Evolutionary conservation across 768 basidiomycete species (phyloP), one percentile per base, ranked within the genome.

Genomic region (Lentinus tigrinus): DNA sequence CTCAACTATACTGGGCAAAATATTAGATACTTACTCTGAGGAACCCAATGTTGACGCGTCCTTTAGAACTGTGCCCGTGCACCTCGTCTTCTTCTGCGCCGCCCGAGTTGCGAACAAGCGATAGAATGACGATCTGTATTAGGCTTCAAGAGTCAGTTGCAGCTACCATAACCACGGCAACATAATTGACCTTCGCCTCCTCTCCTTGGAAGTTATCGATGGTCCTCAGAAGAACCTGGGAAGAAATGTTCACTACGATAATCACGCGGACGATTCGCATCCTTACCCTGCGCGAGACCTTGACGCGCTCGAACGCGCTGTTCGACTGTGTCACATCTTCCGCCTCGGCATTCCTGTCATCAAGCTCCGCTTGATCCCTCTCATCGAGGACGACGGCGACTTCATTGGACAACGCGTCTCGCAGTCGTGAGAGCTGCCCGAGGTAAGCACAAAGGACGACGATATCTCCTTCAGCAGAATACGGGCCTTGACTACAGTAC

Each of bases 171-270:
- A n/a, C 46, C 66, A 17, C 62, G 17, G 13, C 40, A 8, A 42
- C n/a, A 21, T n/a, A n/a, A 42, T 21, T 16, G 13, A 81, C 83
- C 66, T 78, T 81, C 3, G 81, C 85, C 73, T 89, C 88, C 56
- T 87, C 83, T 5, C 88, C 90, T 68, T 92, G 90, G 65, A 82
- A 92, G 52, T 86, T 89, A 60, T 92, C 89, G 0, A 91, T 80
- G 0, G 89, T 91, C 4, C 90, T 79, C 8, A 92, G 73, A 6
- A 81, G 78, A 38, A 90, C 81, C 88, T 89, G 21, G 14, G 21
- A 26, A 13, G 9, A 46, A 24, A 46, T 24, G 21, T 23, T 46
- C 14, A 16, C 24, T 4, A 19, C 13, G 43, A 26, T 6, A 4
- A n/a, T n/a, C n/a, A n/a, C n/a, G n/a, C n/a, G n/a, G n/a, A n/a